Base-by-base conservation (phyloP, 176 grass and related monocot genomes). In the Saccharum spontaneum region DNA sequence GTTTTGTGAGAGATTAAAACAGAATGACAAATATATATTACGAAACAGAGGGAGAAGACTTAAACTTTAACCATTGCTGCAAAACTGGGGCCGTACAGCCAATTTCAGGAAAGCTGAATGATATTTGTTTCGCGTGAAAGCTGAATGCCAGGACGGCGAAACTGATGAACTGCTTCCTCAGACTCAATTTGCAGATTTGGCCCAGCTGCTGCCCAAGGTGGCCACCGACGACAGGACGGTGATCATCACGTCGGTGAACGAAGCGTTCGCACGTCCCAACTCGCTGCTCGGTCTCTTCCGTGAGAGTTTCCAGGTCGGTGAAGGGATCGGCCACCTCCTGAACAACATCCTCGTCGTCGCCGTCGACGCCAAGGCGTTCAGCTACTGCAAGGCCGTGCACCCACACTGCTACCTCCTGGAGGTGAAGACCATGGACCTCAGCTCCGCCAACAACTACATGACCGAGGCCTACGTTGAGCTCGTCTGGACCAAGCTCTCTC, bases 201-300 rank as follows among this genome's bases (percentile, higher is more conserved):
- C 78, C 0, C 33, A 83, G 67, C 55, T 94, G 22, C 69, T 89
- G 36, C 64, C 64, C 10, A 85, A 71, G 8, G 75, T 88, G 10
- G 88, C 88, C 0, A 92, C 18, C 0, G 79, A 86, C 6, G 87
- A 90, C 66, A 39, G 81, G 20, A 90, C 79, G 13, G 74, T 94
- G 60, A 90, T 94, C 62, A 82, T 92, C 46, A 86, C 93, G 49
- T 75, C 81, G 11, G 74, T 92, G 20, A 90, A 92, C 54, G 88
- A 83, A 24, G 92, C 87, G 18, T 91, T 44, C 10, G 73, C 86
- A 6, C 61, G 67, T 2, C 71, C 90, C 0, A 48, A 66, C 37
- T 89, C 93, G 24, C 80, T 95, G 0, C 73, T 95, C 1, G 88
- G 26, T 50, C 54, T 95, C 54, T 96, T 86, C 89, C 86, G 83